Evolutionary conservation across 2,329 filamentous ascomycete genomes (phyloP).

Genomic region (Diaporthe vaccinii): DNA sequence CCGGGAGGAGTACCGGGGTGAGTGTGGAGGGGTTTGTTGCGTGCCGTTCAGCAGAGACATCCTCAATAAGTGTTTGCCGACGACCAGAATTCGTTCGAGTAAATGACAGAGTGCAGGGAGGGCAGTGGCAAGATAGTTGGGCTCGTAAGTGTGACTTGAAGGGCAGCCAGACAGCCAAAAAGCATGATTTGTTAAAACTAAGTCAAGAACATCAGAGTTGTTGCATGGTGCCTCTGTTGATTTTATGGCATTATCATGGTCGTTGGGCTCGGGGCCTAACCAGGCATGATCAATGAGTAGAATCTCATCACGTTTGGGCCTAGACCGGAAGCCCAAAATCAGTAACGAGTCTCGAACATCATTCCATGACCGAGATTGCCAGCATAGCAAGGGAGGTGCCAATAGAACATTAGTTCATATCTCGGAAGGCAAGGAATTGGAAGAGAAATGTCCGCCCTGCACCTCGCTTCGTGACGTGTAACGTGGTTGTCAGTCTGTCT

Average conservation of each 20-base stretch:
- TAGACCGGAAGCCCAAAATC: not conserved
- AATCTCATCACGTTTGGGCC: not conserved
- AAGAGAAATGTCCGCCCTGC: not conserved
- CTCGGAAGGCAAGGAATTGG: not conserved
- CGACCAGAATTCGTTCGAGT: no score
- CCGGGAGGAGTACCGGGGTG: constrained; percentile 8
- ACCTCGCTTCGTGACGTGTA: not conserved
- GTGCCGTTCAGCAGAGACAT: constrained; percentile 13
- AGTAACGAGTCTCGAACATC: not conserved
- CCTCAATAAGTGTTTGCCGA: not conserved
- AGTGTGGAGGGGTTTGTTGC: constrained; percentile 18
- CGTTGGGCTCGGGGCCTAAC: not conserved
- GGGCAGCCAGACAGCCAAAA: not conserved
- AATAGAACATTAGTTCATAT: not conserved
- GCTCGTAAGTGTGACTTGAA: not conserved
- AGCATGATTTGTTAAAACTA: not conserved
- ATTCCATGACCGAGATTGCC: not conserved
- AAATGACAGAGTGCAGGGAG: not conserved
- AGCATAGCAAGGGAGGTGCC: not conserved
- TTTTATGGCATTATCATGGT: not conserved
- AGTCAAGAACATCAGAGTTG: not conserved
- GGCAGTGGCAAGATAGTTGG: not conserved
- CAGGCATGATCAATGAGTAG: not conserved
- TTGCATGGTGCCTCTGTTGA: not conserved
- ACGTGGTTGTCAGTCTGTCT: not conserved